These are phyloP conservation scores for Aspergillus sp. DNA, from an alignment of 2,329 filamentous ascomycete species.

Conservation along the genomic window DNA sequence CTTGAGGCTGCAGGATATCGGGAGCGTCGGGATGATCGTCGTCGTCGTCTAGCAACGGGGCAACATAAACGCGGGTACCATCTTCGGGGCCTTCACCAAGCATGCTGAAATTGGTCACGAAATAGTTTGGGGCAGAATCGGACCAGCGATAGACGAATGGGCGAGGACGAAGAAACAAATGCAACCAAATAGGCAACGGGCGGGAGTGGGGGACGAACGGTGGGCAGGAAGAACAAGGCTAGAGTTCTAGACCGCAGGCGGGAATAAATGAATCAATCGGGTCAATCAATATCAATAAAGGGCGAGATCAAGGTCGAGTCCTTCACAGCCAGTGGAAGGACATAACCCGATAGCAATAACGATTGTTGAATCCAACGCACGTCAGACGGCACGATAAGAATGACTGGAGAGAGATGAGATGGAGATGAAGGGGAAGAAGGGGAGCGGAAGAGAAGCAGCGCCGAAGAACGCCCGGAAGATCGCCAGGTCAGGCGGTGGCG, in stretches of 20 bases:
- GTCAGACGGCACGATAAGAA: background rate
- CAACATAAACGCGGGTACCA: conserved; percentile 32
- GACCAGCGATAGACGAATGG: conserved; percentile 8
- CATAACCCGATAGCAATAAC: background rate
- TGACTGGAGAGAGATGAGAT: background rate
- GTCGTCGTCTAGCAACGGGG: conserved; percentile 35
- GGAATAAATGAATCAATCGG: background rate
- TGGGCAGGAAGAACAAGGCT: conserved; percentile 10
- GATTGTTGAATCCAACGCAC: background rate
- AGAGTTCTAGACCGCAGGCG: conserved; percentile 16
- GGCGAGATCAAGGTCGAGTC: background rate
- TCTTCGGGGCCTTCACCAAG: conserved; percentile 32
- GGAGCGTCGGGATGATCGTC: conserved; percentile 34
- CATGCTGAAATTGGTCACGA: conserved; percentile 20
- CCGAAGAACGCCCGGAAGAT: background rate
- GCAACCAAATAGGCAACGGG: conserved; percentile 3
- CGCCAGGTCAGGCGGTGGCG: background rate
- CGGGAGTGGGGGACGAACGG: conserved; percentile 11
- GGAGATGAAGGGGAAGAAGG: background rate
- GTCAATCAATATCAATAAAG: background rate
- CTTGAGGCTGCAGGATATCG: conserved; percentile 31
- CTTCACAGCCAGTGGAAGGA: conserved; percentile 15
- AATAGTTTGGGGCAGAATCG: conserved; percentile 3
- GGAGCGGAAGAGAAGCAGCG: background rate
- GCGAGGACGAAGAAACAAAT: background rate